Base-by-base conservation (phyloP, 2,329 filamentous ascomycete genomes). In the Xylaria sp. region DNA sequence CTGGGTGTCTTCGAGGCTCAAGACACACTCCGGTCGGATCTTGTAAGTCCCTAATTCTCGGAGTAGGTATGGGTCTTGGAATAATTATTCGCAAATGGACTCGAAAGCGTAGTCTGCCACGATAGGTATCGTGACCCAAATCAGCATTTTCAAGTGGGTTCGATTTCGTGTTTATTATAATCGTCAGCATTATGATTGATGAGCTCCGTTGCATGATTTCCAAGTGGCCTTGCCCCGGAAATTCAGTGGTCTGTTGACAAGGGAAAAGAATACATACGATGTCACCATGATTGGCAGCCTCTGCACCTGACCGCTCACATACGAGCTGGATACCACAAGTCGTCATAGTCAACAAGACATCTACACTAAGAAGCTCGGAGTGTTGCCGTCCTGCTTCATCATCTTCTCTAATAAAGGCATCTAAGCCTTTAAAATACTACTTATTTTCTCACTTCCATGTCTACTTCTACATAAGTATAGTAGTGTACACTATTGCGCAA, bases 181-280 rank as follows among this genome's bases (percentile, higher is more conserved):
- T n/a, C 32, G 18, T 34, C 13, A 8, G 51, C 41, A 46, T 37
- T 37, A 61, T 56, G n/a, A n/a, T 32, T 25, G 37, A 34, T 37
- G 13, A 44, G 41, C 8, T 39, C 44, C 34, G 37, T 52, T 37
- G 44, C 61, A 68, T 68, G 62, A 57, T 57, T 56, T 37, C 60
- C 15, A 52, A 46, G 15, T 20, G 23, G 20, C 50, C 52, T 25
- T 25, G 34, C 57, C 66, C 50, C n/a, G 56, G 56, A 57, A 58
- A 52, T 46, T 25, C 20, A 39, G 20, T 57, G 46, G 57, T 12
- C 28, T 32, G 58, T 55, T 52, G 51, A n/a, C 34, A 52, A 56
- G 32, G 34, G 48, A 37, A 57, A 57, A 52, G 61, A 32, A 48
- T 44, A 48, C 18, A 46, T 41, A 48, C 44, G 37, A 69, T 63